These are phyloP conservation scores for Podochytrium sp. DNA, from an alignment of 192 early-diverging fungal genomes.

Conservation along the genomic window DNA sequence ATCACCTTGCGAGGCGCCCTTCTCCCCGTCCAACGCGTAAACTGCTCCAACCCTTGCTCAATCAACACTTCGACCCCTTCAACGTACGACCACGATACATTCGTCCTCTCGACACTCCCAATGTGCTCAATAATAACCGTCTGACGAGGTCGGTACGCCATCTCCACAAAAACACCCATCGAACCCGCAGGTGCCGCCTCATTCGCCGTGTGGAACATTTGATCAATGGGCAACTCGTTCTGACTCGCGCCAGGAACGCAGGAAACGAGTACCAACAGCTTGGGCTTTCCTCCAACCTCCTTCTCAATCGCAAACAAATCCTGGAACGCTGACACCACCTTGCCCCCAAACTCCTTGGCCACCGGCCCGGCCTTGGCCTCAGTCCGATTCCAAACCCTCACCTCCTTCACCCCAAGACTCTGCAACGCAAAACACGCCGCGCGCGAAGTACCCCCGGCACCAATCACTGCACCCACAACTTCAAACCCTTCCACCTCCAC, in stretches of 20 bases:
- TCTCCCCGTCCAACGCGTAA: slow-evolving; percentile 82
- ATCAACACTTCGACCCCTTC: slow-evolving; percentile 89
- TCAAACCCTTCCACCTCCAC: slow-evolving; percentile 10
- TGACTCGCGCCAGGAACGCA: slow-evolving; percentile 81
- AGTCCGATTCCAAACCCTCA: slow-evolving; percentile 90
- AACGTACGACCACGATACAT: slow-evolving; percentile 50
- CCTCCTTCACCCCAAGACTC: slow-evolving; percentile 58
- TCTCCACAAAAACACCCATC: slow-evolving; percentile 82
- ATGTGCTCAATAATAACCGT: slow-evolving; percentile 80
- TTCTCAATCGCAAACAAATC: slow-evolving; percentile 50
- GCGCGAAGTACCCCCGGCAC: slow-evolving; percentile 91
- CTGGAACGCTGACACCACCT: slow-evolving; percentile 53
- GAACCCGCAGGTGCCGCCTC: slow-evolving; percentile 20
- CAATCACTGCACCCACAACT: slow-evolving; percentile 81
- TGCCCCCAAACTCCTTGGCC: slow-evolving; percentile 42
- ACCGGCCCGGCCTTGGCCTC: slow-evolving; percentile 70
- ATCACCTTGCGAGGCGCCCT: slow-evolving; percentile 59
- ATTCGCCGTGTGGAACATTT: slow-evolving; percentile 44
- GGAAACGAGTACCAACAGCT: slow-evolving; percentile 71
- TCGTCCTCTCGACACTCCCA: slow-evolving; percentile 44
- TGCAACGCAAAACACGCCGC: slow-evolving; percentile 87
- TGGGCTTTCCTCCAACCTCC: slow-evolving; percentile 26
- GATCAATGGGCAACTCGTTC: slow-evolving; percentile 48
- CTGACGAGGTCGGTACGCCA: slow-evolving; percentile 90
- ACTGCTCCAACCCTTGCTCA: slow-evolving; percentile 92